Percentiles rank a stretch among this genome's conserved stretches.
phyloP scores from a whole-genome alignment of 257 asterid species.

The Scutellaria galericulata region DNA sequence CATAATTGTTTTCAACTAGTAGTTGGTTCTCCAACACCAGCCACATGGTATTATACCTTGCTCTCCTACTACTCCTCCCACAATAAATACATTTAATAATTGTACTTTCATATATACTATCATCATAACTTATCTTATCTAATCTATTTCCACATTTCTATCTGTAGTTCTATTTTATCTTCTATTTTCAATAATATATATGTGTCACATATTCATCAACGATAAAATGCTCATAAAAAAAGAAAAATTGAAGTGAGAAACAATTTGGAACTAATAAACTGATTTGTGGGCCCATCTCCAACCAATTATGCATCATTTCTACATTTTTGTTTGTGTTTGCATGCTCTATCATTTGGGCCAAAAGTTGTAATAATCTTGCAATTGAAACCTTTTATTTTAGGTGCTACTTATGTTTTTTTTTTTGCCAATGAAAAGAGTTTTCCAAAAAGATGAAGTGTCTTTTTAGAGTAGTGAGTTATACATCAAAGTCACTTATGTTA shows the following conservation, averaged over 20 bases:
- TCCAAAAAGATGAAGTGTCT: background rate
- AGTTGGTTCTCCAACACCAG: slow-evolving; percentile 18
- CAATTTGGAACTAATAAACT: no score
- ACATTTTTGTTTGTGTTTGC: slow-evolving; percentile 10
- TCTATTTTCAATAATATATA: no score
- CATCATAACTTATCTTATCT: background rate
- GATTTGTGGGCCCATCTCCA: no score
- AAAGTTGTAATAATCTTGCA: background rate
- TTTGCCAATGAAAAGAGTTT: background rate
- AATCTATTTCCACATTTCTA: no score
- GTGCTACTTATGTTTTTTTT: background rate
- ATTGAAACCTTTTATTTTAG: background rate
- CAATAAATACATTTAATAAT: background rate
- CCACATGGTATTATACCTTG: slow-evolving; percentile 9
- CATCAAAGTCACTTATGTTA: no score
- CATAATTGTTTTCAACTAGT: no score
- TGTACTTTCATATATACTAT: background rate
- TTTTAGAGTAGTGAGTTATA: background rate
- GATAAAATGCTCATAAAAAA: no score
- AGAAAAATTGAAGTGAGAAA: no score
- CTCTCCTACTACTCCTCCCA: background rate
- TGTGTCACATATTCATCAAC: no score
- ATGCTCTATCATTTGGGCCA: background rate
- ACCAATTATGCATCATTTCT: no score
- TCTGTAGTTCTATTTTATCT: no score